Conservation (phyloP, 2,329 filamentous ascomycete species). For the Coniochaeta pulveracea region DNA sequence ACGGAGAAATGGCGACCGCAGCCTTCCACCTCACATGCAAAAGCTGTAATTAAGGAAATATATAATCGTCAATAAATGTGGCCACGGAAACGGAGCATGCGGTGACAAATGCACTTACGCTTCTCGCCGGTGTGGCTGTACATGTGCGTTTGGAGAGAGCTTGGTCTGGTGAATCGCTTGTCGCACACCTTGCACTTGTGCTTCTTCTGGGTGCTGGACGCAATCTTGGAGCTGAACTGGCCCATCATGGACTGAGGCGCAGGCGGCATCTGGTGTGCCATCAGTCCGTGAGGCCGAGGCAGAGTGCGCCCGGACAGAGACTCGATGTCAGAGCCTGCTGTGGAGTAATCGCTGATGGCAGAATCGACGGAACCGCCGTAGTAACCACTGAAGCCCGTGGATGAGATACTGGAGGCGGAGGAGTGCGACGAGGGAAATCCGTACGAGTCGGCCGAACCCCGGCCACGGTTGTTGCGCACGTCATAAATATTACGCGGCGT, state of each 20-base stretch:
- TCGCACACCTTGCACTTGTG: slow-evolving; percentile 99
- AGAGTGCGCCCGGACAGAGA: slow-evolving; percentile 71
- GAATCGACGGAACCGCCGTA: slow-evolving; percentile 78
- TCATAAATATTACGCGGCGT: slow-evolving; percentile 87
- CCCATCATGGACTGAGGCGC: slow-evolving; percentile 97
- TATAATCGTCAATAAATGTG: slow-evolving; percentile 5
- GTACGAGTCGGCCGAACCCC: slow-evolving; percentile 76
- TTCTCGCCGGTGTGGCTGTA: slow-evolving; percentile 98
- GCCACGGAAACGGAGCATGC: neutral
- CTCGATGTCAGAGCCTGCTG: slow-evolving; percentile 78
- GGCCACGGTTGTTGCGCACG: slow-evolving; percentile 35
- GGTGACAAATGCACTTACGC: slow-evolving; percentile 51
- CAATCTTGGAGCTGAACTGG: slow-evolving; percentile 94
- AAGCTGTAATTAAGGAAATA: slow-evolving; percentile 54
- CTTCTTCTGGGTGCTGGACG: slow-evolving; percentile 95
- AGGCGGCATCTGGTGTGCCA: slow-evolving; percentile 56
- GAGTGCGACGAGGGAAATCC: slow-evolving; percentile 82
- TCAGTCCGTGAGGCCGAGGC: slow-evolving; percentile 59
- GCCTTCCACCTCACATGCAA: slow-evolving; percentile 86
- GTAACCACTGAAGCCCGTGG: slow-evolving; percentile 69
- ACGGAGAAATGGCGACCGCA: slow-evolving; percentile 96
- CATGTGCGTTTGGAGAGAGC: slow-evolving; percentile 93
- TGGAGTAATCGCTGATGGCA: slow-evolving; percentile 87
- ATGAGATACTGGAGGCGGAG: slow-evolving; percentile 81
- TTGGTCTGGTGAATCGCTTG: slow-evolving; percentile 91